A percentile compares a stretch with the other conserved stretches of the same genome.
These are phyloP conservation scores for Rubia balearica DNA, from an alignment of 305 asterid species.

Conservation along the genomic window DNA sequence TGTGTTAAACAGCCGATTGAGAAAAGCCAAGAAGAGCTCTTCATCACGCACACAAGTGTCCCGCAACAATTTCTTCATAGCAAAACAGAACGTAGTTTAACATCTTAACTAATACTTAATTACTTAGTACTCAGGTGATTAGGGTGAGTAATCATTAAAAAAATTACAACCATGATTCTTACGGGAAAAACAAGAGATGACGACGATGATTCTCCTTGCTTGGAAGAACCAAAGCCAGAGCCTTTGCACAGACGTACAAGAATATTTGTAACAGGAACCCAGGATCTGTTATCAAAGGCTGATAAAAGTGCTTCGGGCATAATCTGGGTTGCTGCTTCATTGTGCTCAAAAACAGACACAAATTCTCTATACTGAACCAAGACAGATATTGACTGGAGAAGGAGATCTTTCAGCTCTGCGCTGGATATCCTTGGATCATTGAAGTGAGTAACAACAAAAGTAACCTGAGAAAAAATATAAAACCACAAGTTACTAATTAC, in stretches of 20 bases:
- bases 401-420: conserved; percentile 87
- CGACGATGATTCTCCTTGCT: conserved; percentile 78
- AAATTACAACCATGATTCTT: conserved; percentile 4
- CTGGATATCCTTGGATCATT: conserved; percentile 90
- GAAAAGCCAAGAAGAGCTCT: conserved; percentile 74
- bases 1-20: conserved; percentile 80
- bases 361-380: conserved; percentile 81
- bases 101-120: not conserved
- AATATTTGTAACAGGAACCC: conserved; percentile 93
- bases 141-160: conserved; percentile 5
- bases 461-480: conserved; percentile 51
- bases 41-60: conserved; percentile 70
- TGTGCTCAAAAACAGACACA: conserved; percentile 78
- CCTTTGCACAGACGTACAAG: conserved; percentile 77
- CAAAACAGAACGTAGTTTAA: conserved; percentile 2
- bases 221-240: conserved; percentile 72
- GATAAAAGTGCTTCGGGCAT: conserved; percentile 81
- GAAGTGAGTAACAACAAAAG: conserved; percentile 79
- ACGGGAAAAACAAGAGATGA: conserved; percentile 83
- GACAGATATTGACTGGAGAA: conserved; percentile 88
- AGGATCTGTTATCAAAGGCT: conserved; percentile 84
- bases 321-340: conserved; percentile 59
- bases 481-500: not conserved
- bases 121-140: not conserved
- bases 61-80: conserved; percentile 64